Base-by-base conservation (phyloP, 352 stramenopile genomes). In the Globisporangium acanthophoron region DNA sequence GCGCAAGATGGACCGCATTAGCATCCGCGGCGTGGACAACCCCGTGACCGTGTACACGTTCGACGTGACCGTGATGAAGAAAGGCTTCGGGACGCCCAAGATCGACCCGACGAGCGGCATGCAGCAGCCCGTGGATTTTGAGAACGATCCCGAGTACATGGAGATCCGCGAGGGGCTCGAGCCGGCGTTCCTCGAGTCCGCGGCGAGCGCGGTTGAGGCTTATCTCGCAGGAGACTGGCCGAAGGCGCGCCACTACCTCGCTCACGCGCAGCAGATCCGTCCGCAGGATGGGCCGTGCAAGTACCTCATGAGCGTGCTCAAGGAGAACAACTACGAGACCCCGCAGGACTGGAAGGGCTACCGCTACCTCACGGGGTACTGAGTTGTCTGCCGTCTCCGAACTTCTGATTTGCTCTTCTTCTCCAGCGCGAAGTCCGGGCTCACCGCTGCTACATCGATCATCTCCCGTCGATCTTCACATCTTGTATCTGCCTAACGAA, bases 301-400 rank as follows among this genome's bases (percentile, higher is more conserved):
- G 64, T 77, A 87, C 44, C 75, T 98, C 24, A 96, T 98, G 69
- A 67, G 58, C 24, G 96, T 89, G 56, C 96, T 98, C 56, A 82
- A 96, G 63, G 71, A 82, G 8, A 65, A 74, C 57, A 85, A 93
- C 58, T 92, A 86, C 27, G 73, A 87, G 49, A 83, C 93, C n/a
- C 94, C 94, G n/a, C 43, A 68, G 20, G 80, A 96, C 65, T 98
- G 94, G 94, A 86, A 91, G 50, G 91, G 88, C 59, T 97, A 97
- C 58, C 86, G 88, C 56, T 87, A 83, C 66, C 74, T 98, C n/a
- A 70, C 69, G n/a, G 82, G 82, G 2, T 92, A 92, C 48, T 92
- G 33, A 24, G 6, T 37, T 37, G 24, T 27, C 24, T 27, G 9
- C 33, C 5, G 33, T 37, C 33, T 37, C 33, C 33, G 33, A 37